Evolutionary conservation across 225 moss, liverwort and hornwort genomes (phyloP).

Genomic region (Rhytidiadelphus loreus): DNA sequence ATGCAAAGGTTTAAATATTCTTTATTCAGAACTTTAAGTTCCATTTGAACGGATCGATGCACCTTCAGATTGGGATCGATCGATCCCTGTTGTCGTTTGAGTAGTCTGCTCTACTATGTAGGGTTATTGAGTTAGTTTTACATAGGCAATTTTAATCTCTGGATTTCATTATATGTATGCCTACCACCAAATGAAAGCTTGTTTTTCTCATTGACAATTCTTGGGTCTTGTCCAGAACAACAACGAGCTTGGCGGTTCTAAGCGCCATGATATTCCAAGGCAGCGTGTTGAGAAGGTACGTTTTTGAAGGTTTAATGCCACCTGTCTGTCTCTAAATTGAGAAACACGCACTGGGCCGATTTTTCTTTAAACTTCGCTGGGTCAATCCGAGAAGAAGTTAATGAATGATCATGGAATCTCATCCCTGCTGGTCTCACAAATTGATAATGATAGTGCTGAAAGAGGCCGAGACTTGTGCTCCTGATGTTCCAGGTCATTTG

Average conservation of each 20-base stretch:
- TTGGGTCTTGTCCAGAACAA: conserved; percentile 33
- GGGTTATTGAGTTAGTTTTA: neutral
- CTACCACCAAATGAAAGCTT: neutral
- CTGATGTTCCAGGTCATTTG: conserved; percentile 63
- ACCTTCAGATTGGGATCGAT: neutral
- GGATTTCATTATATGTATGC: neutral
- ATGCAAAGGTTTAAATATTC: conserved; percentile 37
- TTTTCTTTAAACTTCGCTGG: neutral
- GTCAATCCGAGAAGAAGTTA: neutral
- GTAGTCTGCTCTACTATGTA: neutral
- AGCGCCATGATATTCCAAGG: conserved; percentile 68
- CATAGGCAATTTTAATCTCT: neutral
- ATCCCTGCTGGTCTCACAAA: neutral
- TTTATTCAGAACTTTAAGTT: neutral
- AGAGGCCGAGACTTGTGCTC: neutral
- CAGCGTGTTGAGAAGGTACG: conserved; percentile 61
- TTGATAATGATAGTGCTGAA: neutral
- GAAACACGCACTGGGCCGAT: neutral
- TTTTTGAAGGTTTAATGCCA: neutral
- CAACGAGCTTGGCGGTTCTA: conserved; percentile 41
- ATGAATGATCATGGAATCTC: neutral
- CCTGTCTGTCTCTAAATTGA: neutral
- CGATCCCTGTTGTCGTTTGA: neutral
- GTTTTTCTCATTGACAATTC: neutral
- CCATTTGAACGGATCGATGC: neutral